phyloP scores from a whole-genome alignment of 2,329 filamentous ascomycete genomes.

The Cryoendolithus antarcticus region DNA sequence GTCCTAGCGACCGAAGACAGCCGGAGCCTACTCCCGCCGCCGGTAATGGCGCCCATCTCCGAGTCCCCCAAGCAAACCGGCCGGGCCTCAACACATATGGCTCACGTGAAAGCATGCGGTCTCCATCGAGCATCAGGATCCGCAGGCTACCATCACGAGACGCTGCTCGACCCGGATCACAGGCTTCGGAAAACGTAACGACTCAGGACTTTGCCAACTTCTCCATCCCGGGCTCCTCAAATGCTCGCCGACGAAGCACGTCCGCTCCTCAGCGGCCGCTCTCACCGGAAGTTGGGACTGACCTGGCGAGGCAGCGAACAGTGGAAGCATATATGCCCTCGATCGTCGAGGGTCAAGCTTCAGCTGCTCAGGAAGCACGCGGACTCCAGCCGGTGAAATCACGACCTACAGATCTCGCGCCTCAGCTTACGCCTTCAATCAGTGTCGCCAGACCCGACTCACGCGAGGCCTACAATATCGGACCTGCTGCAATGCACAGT shows the following conservation, averaged over 20 bases:
- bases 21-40: too few relatives aligned
- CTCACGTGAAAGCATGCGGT: constrained; percentile 19
- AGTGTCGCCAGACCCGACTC: too few relatives aligned
- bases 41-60: too few relatives aligned
- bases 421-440: background rate
- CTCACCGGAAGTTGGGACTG: constrained; percentile 8
- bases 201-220: constrained; percentile 1
- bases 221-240: too few relatives aligned
- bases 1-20: too few relatives aligned
- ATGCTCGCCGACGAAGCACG: constrained; percentile 19
- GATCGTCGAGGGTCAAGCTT: constrained; percentile 16
- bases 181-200: constrained; percentile 1
- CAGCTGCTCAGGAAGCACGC: constrained; percentile 4
- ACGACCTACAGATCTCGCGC: background rate
- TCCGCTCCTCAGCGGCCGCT: constrained; percentile 19
- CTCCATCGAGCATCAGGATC: constrained; percentile 21
- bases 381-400: constrained; percentile 4
- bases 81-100: background rate
- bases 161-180: constrained; percentile 4
- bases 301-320: constrained; percentile 15
- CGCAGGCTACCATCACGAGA: constrained; percentile 16
- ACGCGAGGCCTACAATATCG: too few relatives aligned
- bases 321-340: constrained; percentile 17
- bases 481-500: constrained; percentile 12
- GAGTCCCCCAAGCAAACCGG: too few relatives aligned